phyloP scores from a whole-genome alignment of 495 filamentous ascomycete genomes.

The Aspergillus indologenus region DNA sequence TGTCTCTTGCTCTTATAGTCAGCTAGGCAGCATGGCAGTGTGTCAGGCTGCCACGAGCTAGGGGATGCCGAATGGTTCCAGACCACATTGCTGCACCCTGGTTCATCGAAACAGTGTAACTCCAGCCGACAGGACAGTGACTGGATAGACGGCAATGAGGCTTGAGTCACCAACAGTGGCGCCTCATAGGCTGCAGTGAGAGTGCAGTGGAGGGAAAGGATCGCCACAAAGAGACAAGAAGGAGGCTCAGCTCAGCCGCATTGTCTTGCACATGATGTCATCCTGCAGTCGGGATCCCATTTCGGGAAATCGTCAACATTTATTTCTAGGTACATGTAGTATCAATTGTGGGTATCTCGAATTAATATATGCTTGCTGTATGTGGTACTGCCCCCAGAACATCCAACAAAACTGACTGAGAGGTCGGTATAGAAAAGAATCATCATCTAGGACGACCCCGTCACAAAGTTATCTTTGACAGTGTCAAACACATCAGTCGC shows the following conservation, averaged over 20 bases:
- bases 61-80: background rate
- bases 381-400: background rate
- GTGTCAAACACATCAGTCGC: conserved; percentile 33
- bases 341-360: conserved; percentile 10
- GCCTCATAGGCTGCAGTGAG: too few relatives aligned
- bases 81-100: background rate
- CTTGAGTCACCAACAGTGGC: background rate
- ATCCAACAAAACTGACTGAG: background rate
- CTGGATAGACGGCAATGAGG: background rate
- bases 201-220: background rate
- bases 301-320: background rate
- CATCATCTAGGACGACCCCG: background rate
- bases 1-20: background rate
- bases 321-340: too few relatives aligned
- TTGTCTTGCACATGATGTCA: background rate
- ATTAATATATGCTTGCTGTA: conserved; percentile 14
- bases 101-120: background rate
- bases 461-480: conserved; percentile 34
- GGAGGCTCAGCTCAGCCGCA: background rate
- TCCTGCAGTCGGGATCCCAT: background rate
- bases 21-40: background rate
- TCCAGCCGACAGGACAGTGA: background rate
- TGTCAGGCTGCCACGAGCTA: background rate
- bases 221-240: too few relatives aligned
- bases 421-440: background rate